These are phyloP conservation scores for Aspergillus neotritici DNA, from an alignment of 2,329 filamentous ascomycete species.

Conservation along the genomic window DNA sequence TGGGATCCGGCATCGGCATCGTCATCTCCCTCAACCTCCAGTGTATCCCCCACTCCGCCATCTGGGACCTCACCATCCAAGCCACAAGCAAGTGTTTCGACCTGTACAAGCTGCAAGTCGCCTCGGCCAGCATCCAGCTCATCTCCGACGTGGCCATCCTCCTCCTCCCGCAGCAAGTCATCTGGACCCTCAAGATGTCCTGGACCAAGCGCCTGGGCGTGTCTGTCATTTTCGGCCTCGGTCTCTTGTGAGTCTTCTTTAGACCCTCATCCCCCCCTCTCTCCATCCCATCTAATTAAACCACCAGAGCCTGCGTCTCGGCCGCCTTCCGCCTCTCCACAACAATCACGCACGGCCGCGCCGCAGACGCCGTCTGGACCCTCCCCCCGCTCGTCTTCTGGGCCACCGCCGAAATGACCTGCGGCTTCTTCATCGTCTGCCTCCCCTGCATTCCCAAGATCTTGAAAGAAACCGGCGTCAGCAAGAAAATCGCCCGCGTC, in stretches of 20 bases:
- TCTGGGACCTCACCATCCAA: slow-evolving; percentile 30
- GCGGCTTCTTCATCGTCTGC: slow-evolving; percentile 41
- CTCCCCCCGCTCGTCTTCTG: slow-evolving; percentile 41
- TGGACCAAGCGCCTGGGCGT: slow-evolving; percentile 29
- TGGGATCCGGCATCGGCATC: slow-evolving; percentile 22
- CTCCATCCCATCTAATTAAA: no score
- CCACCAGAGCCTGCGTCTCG: slow-evolving; percentile 36
- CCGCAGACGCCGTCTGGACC: slow-evolving; percentile 27
- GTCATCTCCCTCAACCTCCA: slow-evolving; percentile 31
- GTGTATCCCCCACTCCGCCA: slow-evolving; percentile 31
- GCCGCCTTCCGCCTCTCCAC: slow-evolving; percentile 35
- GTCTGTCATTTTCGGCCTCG: slow-evolving; percentile 28
- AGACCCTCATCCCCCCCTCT: no score
- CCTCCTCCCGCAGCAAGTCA: slow-evolving; percentile 31
- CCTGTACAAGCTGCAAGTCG: slow-evolving; percentile 23
- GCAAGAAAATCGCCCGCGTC: slow-evolving; percentile 2
- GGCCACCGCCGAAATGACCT: slow-evolving; percentile 43
- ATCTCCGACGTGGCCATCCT: slow-evolving; percentile 30
- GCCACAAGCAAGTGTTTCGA: slow-evolving; percentile 25
- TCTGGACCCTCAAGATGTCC: slow-evolving; percentile 29
- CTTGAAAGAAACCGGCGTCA: slow-evolving; percentile 20
- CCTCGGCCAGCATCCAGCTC: slow-evolving; percentile 30
- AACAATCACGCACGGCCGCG: slow-evolving; percentile 11
- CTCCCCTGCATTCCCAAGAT: slow-evolving; percentile 39
- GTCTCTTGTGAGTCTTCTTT: slow-evolving; percentile 27